Conservation (phyloP, 2,329 filamentous ascomycete species). For the Aspergillus arachidicola region DNA sequence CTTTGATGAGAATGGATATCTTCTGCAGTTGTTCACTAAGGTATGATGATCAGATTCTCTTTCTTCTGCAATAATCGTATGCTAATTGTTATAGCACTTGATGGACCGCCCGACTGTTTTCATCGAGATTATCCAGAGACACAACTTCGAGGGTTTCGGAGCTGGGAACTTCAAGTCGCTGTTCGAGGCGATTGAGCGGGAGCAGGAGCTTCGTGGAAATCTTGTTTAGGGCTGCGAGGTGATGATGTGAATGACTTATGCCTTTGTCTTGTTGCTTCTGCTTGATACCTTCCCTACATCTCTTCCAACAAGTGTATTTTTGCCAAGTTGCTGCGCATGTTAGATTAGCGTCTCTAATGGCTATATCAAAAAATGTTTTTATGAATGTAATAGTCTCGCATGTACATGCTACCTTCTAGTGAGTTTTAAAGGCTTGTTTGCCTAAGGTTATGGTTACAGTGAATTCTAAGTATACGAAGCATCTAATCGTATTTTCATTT, state of each 20-base stretch:
- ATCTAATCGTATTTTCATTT: background rate
- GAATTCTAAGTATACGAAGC: background rate
- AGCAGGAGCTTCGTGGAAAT: conserved; percentile 85
- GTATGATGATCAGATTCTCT: conserved; percentile 25
- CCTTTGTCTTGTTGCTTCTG: conserved; percentile 1
- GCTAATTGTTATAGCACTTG: conserved; percentile 59
- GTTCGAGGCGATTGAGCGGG: conserved; percentile 93
- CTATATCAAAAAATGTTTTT: background rate
- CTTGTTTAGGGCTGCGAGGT: conserved; percentile 47
- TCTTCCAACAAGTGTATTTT: background rate
- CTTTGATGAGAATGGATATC: conserved; percentile 89
- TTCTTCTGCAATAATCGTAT: background rate
- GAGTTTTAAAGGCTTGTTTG: background rate
- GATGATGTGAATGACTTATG: background rate
- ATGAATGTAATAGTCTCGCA: background rate
- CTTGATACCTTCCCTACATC: background rate
- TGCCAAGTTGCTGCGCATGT: background rate
- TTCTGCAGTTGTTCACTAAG: conserved; percentile 75
- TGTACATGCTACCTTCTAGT: background rate
- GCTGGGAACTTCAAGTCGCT: conserved; percentile 94
- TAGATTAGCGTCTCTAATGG: background rate
- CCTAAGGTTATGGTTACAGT: too few species aligned
- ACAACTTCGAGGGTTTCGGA: conserved; percentile 88
- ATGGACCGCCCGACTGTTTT: conserved; percentile 96
- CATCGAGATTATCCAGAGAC: conserved; percentile 91